These are phyloP conservation scores for Saturnispora saitoi DNA, from an alignment of 805 yeast genomes.

Conservation along the genomic window DNA sequence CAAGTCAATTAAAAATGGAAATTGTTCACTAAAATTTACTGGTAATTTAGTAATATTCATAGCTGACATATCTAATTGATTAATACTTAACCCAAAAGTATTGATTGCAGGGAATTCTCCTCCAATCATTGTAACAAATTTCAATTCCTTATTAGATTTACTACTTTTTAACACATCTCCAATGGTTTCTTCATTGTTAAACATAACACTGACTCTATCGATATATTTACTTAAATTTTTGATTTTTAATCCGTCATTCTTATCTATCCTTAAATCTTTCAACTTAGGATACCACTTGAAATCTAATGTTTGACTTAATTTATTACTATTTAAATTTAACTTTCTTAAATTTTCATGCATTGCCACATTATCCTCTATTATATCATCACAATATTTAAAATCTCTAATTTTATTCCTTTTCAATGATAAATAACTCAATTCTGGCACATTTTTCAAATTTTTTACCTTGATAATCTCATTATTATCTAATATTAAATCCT, in stretches of 20 bases:
- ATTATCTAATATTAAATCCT: slow-evolving; percentile 36
- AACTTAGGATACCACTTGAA: slow-evolving; percentile 31
- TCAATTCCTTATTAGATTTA: slow-evolving; percentile 20
- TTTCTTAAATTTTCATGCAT: slow-evolving; percentile 9
- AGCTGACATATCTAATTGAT: slow-evolving; percentile 37
- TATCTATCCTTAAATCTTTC: slow-evolving; percentile 38
- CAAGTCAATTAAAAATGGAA: slow-evolving; percentile 40
- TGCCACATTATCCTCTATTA: slow-evolving; percentile 27
- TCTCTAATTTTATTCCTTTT: slow-evolving; percentile 33
- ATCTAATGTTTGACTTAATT: slow-evolving; percentile 14
- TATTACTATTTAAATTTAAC: slow-evolving; percentile 9
- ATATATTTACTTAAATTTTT: slow-evolving; percentile 28
- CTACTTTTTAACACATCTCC: slow-evolving; percentile 15
- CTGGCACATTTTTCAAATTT: slow-evolving; percentile 31
- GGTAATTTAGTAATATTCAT: slow-evolving; percentile 37
- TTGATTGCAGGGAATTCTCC: slow-evolving; percentile 14
- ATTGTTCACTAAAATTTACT: slow-evolving; percentile 27
- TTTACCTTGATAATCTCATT: slow-evolving; percentile 30
- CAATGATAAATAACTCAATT: slow-evolving; percentile 33
- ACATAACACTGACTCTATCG: slow-evolving; percentile 37
- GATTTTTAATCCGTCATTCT: slow-evolving; percentile 25
- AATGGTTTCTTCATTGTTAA: slow-evolving; percentile 22
- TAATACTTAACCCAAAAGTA: slow-evolving; percentile 26
- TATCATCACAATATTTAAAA: slow-evolving; percentile 14
- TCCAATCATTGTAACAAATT: slow-evolving; percentile 30